phyloP scores from a whole-genome alignment of 495 filamentous ascomycete genomes.

The Neurospora sp. region DNA sequence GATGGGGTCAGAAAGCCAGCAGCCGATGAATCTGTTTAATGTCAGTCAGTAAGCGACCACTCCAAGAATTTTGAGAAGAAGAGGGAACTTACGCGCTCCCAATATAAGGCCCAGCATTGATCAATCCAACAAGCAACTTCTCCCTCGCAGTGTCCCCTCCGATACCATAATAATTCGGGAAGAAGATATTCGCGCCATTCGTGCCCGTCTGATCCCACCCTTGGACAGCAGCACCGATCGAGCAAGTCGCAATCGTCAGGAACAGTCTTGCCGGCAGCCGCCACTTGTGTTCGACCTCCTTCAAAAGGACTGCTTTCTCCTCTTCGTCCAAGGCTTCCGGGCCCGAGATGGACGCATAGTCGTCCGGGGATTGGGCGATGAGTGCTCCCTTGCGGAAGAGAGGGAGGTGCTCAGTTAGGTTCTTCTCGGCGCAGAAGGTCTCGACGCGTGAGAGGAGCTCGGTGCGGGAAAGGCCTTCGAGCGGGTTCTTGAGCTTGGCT shows the following conservation, averaged over 20 bases:
- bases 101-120: conserved; percentile 45
- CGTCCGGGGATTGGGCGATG: conserved; percentile 49
- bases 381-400: conserved; percentile 53
- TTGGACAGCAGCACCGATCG: conserved; percentile 66
- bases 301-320: conserved; percentile 42
- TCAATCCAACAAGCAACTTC: conserved; percentile 37
- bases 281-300: conserved; percentile 56
- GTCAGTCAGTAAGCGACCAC: neutral
- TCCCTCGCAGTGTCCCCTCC: conserved; percentile 35
- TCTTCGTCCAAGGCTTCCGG: conserved; percentile 39
- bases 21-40: conserved; percentile 33
- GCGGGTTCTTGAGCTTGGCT: conserved; percentile 45
- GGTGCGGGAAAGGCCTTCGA: conserved; percentile 42
- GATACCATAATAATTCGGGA: conserved; percentile 40
- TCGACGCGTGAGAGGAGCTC: conserved; percentile 46
- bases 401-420: conserved; percentile 37
- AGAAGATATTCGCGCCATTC: conserved; percentile 66
- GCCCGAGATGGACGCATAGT: conserved; percentile 40
- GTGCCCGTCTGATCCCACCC: conserved; percentile 67
- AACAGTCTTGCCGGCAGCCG: conserved; percentile 49
- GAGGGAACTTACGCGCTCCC: conserved; percentile 22
- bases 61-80: neutral
- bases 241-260: conserved; percentile 57
- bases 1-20: conserved; percentile 63
- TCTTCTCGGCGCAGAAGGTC: conserved; percentile 41